A percentile compares a stretch with the other conserved stretches of the same genome.
Evolutionary conservation across 306 rosid species (phyloP).

Genomic region (Senna tora): DNA sequence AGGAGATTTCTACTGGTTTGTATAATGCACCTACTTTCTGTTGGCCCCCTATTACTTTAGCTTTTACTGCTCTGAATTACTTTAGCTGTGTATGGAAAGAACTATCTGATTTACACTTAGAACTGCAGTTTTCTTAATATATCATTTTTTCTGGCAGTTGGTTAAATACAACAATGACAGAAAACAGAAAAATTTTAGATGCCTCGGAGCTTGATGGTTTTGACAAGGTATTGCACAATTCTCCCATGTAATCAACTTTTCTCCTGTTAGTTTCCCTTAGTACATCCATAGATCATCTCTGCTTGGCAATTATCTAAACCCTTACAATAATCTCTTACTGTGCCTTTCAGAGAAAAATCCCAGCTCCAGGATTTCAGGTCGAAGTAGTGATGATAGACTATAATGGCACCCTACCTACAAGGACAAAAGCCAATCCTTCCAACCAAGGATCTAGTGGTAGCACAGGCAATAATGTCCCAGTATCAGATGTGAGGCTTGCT

Average conservation of each 20-base stretch:
- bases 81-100: slow-evolving; percentile 8
- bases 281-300: slow-evolving; percentile 4
- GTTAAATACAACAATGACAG: slow-evolving; percentile 81
- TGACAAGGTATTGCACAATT: slow-evolving; percentile 65
- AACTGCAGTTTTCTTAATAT: slow-evolving; percentile 31
- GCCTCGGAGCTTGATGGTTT: slow-evolving; percentile 83
- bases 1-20: slow-evolving; percentile 97
- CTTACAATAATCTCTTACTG: slow-evolving; percentile 24
- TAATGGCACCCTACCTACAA: slow-evolving; percentile 53
- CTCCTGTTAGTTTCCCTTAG: background rate
- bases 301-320: slow-evolving; percentile 30
- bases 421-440: slow-evolving; percentile 49
- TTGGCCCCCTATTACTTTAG: background rate
- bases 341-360: slow-evolving; percentile 75
- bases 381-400: slow-evolving; percentile 89
- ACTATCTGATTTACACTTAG: slow-evolving; percentile 9
- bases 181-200: slow-evolving; percentile 60
- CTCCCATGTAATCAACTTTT: slow-evolving; percentile 14
- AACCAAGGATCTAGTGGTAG: slow-evolving; percentile 53
- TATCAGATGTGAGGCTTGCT: slow-evolving; percentile 39
- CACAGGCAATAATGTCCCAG: slow-evolving; percentile 33
- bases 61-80: slow-evolving; percentile 28
- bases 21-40: slow-evolving; percentile 21
- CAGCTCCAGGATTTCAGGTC: slow-evolving; percentile 83
- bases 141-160: slow-evolving; percentile 57